Evolutionary conservation across 176 grass and related monocot species (phyloP), one percentile per base, ranked within the genome.

Genomic region (Aegilops longissima): DNA sequence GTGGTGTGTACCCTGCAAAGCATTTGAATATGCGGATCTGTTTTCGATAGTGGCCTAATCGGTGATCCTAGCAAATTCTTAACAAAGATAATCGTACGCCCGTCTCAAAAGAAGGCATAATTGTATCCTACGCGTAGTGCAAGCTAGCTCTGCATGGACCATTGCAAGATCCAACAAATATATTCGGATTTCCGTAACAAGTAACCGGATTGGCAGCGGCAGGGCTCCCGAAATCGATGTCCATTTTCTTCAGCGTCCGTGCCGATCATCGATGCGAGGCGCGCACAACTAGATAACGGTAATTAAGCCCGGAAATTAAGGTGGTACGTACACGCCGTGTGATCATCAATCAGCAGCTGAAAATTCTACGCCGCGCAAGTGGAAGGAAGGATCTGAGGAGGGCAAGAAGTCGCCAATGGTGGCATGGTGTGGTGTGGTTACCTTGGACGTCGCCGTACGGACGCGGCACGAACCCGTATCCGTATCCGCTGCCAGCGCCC

Each of bases 141-240:
- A 11, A 21, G 54, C 54, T 59, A 20, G 31, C 12, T 6, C 25
- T 17, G 16, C 76, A 76, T 87, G 89, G 52, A 42, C 70, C 82
- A 64, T 42, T 76, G 39, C 82, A 65, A 88, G 86, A 91, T 91
- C 86, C 82, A 88, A 88, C 86, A 72, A 81, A 70, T 70, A 77
- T 88, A 77, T 80, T 76, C 76, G 80, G 76, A 47, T 52, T 44
- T 68, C 80, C 47, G 34, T 78, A 71, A 51, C 24, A 62, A 63
- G 66, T 29, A 81, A 84, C 66, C 66, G 31, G 66, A 66, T 47
- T 54, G 51, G 80, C 27, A 23, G 12, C 24, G 21, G 71, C 12
- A 14, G 3, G 51, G 76, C 67, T 79, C 76, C 30, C 45, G 47
- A 77, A 77, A 76, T 61, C 90, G 52, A 91, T 54, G 23, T 1